phyloP scores from a whole-genome alignment of 441 rosid species.

The Bocquillonia castaneifolia region DNA sequence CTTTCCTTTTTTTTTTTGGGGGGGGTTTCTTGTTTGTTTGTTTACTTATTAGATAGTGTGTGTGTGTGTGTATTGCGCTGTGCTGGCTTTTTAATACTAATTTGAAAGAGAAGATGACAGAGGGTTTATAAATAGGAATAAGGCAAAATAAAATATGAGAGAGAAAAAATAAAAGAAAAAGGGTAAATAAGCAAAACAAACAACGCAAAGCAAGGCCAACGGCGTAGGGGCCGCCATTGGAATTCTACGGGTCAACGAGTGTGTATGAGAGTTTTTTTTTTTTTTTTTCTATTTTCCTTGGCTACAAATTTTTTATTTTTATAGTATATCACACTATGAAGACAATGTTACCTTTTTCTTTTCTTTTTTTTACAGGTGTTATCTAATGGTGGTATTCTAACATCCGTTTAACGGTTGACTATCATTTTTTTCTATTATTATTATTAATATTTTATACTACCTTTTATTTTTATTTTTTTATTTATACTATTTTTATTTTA shows the following conservation, averaged over 20 bases:
- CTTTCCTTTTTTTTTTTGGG: neutral
- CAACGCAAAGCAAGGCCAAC: slow-evolving; percentile 55
- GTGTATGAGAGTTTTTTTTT: slow-evolving; percentile 20
- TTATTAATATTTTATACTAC: too few relatives aligned
- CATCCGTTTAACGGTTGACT: too few relatives aligned
- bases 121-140: too few relatives aligned
- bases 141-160: neutral
- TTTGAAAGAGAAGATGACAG: too few relatives aligned
- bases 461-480: too few relatives aligned
- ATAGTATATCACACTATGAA: neutral
- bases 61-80: neutral
- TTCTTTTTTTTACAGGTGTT: too few relatives aligned
- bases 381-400: too few relatives aligned
- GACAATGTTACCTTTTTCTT: slow-evolving; percentile 33
- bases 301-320: too few relatives aligned
- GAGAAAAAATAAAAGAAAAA: slow-evolving; percentile 12
- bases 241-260: slow-evolving; percentile 77
- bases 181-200: too few relatives aligned
- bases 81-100: slow-evolving; percentile 48
- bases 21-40: slow-evolving; percentile 26
- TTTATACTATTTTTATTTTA: neutral
- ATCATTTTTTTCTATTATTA: too few relatives aligned
- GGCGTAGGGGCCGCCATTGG: slow-evolving; percentile 99
- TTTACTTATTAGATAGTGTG: slow-evolving; percentile 32
- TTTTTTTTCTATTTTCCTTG: neutral